Percentiles rank a stretch among this genome's conserved stretches.
Conservation (phyloP, 352 stramenopile genomes). For the Phytophthora sansomeana region DNA sequence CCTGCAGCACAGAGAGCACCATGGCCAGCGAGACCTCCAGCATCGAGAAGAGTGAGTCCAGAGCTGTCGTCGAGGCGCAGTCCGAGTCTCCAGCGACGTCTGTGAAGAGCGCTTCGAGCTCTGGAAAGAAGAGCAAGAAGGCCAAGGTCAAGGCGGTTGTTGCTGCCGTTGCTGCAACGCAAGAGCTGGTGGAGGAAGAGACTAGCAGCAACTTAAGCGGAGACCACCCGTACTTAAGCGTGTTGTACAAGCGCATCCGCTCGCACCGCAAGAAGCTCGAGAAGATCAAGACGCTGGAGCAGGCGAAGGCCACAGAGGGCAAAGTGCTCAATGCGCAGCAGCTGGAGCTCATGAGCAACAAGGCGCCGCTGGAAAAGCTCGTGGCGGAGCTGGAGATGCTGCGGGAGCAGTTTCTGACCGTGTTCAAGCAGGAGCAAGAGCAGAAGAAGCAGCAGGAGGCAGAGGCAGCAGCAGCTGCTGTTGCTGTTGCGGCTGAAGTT, state of each 20-base stretch:
- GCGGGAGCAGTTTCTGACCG: constrained; percentile 78
- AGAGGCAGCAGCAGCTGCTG: constrained; percentile 10
- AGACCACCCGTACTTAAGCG: constrained; percentile 83
- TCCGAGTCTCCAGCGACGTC: constrained; percentile 5
- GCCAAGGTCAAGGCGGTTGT: constrained; percentile 32
- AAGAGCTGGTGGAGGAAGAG: constrained; percentile 41
- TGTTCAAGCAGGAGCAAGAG: constrained; percentile 59
- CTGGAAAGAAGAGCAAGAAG: constrained; percentile 33
- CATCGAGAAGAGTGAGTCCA: constrained; percentile 17
- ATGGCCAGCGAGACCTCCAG: constrained; percentile 32
- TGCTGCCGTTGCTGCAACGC: constrained; percentile 24
- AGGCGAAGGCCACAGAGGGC: constrained; percentile 47
- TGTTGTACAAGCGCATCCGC: constrained; percentile 85
- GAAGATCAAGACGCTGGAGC: constrained; percentile 80
- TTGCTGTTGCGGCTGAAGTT: not conserved
- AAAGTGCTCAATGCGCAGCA: constrained; percentile 85
- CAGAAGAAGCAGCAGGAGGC: constrained; percentile 39
- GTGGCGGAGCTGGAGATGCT: constrained; percentile 77
- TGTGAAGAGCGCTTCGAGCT: constrained; percentile 10
- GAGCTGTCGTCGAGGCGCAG: not conserved
- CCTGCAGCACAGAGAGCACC: constrained; percentile 26
- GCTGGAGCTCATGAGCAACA: constrained; percentile 71
- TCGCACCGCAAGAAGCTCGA: constrained; percentile 89
- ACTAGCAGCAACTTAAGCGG: constrained; percentile 49
- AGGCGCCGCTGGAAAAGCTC: constrained; percentile 78